Conservation (phyloP, 2,329 filamentous ascomycete genomes). For the Aspergillus novoparasiticus region DNA sequence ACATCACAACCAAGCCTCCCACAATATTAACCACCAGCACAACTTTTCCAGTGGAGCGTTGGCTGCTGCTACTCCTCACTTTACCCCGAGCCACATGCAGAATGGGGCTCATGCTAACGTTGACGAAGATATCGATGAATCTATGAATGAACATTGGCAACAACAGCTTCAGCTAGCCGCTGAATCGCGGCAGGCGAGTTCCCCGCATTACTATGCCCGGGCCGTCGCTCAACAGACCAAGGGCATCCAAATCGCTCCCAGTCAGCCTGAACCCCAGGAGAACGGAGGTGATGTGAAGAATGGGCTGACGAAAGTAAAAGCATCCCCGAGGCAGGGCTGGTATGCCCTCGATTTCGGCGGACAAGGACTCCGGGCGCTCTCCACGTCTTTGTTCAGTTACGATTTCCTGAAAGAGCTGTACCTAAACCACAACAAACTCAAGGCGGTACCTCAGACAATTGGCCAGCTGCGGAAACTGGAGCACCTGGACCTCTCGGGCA, state of each 20-base stretch:
- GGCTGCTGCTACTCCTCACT: constrained; percentile 56
- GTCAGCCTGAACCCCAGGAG: constrained; percentile 51
- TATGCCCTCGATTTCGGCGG: constrained; percentile 91
- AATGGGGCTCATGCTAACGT: constrained; percentile 60
- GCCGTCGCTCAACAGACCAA: constrained; percentile 50
- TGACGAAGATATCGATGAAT: constrained; percentile 60
- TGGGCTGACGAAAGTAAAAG: constrained; percentile 64
- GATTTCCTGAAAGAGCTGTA: constrained; percentile 89
- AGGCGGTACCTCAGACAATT: constrained; percentile 75
- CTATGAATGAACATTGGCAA: constrained; percentile 76
- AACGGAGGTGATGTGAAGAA: constrained; percentile 61
- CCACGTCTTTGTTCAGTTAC: constrained; percentile 80
- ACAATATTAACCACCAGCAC: constrained; percentile 52
- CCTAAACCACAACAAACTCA: constrained; percentile 89
- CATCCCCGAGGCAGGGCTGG: constrained; percentile 73
- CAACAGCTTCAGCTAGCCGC: constrained; percentile 82
- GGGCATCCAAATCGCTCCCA: constrained; percentile 50
- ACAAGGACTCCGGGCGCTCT: constrained; percentile 86
- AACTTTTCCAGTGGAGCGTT: constrained; percentile 52
- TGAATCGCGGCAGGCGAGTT: constrained; percentile 68
- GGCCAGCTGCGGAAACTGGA: constrained; percentile 79
- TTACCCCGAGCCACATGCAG: constrained; percentile 60
- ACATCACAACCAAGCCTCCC: constrained; percentile 46
- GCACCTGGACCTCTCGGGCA: constrained; percentile 85
- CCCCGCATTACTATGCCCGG: constrained; percentile 70